A percentile compares a stretch with the other conserved stretches of the same genome.
Evolutionary conservation across 805 yeast genomes (phyloP).

Genomic region (Yarrowia porcina): DNA sequence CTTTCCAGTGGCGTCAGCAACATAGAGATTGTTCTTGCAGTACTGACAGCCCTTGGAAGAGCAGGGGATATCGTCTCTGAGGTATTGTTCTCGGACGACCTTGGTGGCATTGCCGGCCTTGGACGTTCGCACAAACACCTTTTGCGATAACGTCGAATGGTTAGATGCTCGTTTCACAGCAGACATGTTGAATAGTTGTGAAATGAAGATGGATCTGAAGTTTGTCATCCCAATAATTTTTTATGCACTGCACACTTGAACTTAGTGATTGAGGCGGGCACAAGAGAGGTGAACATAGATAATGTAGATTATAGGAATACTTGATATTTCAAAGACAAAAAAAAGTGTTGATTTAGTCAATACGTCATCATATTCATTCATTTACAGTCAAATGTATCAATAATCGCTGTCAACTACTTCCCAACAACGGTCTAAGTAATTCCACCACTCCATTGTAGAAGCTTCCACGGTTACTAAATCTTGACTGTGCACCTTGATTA

Average conservation of each 20-base stretch:
- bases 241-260: conserved; percentile 20
- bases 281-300: no score
- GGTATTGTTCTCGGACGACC: conserved; percentile 89
- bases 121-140: conserved; percentile 82
- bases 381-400: no score
- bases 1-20: conserved; percentile 65
- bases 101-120: conserved; percentile 87
- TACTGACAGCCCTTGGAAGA: conserved; percentile 63
- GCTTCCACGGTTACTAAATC: background rate
- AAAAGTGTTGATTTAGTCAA: no score
- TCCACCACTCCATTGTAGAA: background rate
- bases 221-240: conserved; percentile 3
- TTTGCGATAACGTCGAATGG: conserved; percentile 38
- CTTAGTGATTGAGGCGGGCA: no score
- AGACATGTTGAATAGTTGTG: background rate
- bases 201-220: background rate
- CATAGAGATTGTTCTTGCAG: conserved; percentile 52
- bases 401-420: no score
- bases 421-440: no score
- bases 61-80: conserved; percentile 91
- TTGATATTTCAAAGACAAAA: no score
- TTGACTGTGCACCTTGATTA: background rate
- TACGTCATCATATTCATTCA: no score
- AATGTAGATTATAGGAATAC: no score
- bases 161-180: conserved; percentile 24